Evolutionary conservation across 306 rosid genomes (phyloP), one percentile per base, ranked within the genome.

Genomic region (Datisca glomerata): DNA sequence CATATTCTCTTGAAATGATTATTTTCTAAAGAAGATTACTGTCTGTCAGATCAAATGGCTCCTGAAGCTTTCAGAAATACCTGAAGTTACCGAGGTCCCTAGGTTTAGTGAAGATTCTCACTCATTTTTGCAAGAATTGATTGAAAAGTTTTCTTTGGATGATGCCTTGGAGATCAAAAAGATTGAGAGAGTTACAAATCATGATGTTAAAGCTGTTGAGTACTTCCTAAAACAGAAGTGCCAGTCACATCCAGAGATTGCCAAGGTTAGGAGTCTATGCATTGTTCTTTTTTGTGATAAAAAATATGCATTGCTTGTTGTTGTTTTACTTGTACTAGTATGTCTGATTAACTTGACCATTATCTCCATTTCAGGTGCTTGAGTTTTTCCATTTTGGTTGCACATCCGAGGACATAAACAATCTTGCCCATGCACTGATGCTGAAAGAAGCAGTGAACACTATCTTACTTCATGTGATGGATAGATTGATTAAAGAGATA

Each of bases 191-290:
- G 76, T 67, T 35, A 85, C 89, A 2, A 80, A 85, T 47, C 96
- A 85, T 51, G 96, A 85, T 62, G 93, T 85, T 1, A 85, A 85
- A 67, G 96, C 96, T 11, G 93, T 80, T 37, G 96, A 85, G 63
- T 85, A 85, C 54, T 77, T 72, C 73, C 72, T 85, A 78, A 85
- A 85, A 53, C 77, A 67, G 56, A 85, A 73, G 37, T 85, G 89
- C 43, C 71, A 70, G 57, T 44, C 74, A 6, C 72, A 80, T 65
- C 63, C 72, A 0, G 85, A 85, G 69, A 67, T 77, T 7, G 73
- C 68, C 25, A 74, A 80, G 93, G 84, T 77, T 51, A 51, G 24
- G 47, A 28, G 37, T 67, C 49, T 13, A 17, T 61, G 47, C 11
- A 10, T 18, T 8, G 11, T 27, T 50, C 35, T 21, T 25, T 41